A percentile compares a stretch with the other conserved stretches of the same genome.
Conservation (phyloP, 208 protist genomes). For the Crithidia acanthocephali region DNA sequence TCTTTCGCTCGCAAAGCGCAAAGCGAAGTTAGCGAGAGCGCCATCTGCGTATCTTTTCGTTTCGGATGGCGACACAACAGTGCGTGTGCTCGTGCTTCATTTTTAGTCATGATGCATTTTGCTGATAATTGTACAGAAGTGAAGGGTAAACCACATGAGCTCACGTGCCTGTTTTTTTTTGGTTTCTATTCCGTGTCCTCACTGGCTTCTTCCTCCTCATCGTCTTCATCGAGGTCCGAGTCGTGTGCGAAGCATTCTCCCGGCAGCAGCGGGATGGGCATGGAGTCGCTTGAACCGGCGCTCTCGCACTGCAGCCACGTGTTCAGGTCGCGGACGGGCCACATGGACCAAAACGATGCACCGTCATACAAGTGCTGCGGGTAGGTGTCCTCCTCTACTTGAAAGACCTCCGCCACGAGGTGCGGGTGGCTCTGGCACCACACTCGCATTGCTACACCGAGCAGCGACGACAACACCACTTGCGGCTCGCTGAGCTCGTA, state of each 20-base stretch:
- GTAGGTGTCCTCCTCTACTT: slow-evolving; percentile 27
- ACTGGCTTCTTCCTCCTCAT: not conserved
- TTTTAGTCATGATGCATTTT: not conserved
- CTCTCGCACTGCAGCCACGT: slow-evolving; percentile 29
- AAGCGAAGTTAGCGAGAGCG: too few relatives aligned
- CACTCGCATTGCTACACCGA: slow-evolving; percentile 40
- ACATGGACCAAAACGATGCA: slow-evolving; percentile 31
- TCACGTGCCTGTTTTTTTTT: too few relatives aligned
- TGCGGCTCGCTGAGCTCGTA: slow-evolving; percentile 39
- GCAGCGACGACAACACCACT: slow-evolving; percentile 38
- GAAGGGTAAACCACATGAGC: not conserved
- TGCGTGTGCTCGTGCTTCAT: not conserved
- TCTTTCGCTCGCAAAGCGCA: not conserved
- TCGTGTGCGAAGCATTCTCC: slow-evolving; percentile 37
- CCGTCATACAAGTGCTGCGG: slow-evolving; percentile 31
- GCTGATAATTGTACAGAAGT: slow-evolving; percentile 13
- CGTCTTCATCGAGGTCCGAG: slow-evolving; percentile 17
- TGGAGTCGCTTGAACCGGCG: slow-evolving; percentile 21
- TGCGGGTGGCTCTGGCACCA: slow-evolving; percentile 35
- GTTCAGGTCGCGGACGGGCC: slow-evolving; percentile 25
- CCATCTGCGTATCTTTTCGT: too few relatives aligned
- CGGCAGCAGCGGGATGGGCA: slow-evolving; percentile 39
- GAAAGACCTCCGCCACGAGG: slow-evolving; percentile 36
- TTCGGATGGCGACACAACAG: too few relatives aligned
- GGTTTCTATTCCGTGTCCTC: too few relatives aligned